Conservation (phyloP, 2,329 filamentous ascomycete genomes). For the Exutisphaerella laricina region DNA sequence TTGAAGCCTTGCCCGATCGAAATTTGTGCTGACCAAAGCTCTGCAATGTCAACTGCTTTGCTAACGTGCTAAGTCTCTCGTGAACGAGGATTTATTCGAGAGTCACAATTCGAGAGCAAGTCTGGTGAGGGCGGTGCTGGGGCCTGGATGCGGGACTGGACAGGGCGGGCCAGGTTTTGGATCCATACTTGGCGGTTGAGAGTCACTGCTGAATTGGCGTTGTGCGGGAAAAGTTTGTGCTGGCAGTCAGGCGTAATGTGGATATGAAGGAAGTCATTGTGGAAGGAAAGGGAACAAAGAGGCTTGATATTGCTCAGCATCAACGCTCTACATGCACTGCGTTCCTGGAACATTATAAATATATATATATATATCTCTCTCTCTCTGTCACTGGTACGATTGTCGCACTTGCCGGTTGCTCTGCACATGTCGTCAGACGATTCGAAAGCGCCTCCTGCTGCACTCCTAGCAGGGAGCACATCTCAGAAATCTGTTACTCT, state of each 20-base stretch:
- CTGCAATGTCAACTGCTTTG: not conserved
- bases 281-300: too few relatives aligned
- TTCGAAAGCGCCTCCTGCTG: too few relatives aligned
- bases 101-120: not conserved
- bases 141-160: not conserved
- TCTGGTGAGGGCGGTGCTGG: not conserved
- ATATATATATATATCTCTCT: too few relatives aligned
- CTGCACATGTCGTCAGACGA: too few relatives aligned
- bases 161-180: not conserved
- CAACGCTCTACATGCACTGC: too few relatives aligned
- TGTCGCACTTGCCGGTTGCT: too few relatives aligned
- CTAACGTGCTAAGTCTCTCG: not conserved
- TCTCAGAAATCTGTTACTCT: constrained; percentile 80
- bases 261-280: too few relatives aligned
- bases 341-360: too few relatives aligned
- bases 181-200: not conserved
- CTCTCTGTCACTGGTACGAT: too few relatives aligned
- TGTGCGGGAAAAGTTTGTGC: not conserved
- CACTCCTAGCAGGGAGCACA: too few relatives aligned
- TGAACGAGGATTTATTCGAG: not conserved
- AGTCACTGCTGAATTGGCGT: not conserved
- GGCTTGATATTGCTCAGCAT: too few relatives aligned
- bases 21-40: not conserved
- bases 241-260: too few relatives aligned
- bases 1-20: not conserved